Base-by-base conservation (phyloP, 768 basidiomycete genomes). In the Rhizopogon salebrosus region DNA sequence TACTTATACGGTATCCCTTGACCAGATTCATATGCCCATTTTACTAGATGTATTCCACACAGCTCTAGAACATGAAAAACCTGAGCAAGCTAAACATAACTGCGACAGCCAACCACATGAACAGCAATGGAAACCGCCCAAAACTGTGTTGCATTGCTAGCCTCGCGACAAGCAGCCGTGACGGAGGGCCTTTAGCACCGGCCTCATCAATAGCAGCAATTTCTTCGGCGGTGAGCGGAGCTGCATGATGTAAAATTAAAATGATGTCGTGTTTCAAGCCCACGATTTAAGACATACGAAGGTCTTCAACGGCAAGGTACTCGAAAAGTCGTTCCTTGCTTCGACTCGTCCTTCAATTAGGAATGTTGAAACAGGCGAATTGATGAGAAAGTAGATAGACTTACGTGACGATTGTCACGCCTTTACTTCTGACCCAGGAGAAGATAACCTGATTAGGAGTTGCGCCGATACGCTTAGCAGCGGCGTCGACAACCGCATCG, bases 341-440 rank as follows among this genome's bases (percentile, higher is more conserved):
- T 1, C 78, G 78, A 51, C 80, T 84, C 14, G 85, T 88, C 6
- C 84, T 85, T 35, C 26, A 37, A 43, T 26, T 16, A 20, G 7
- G n/a, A 10, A 37, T 38, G 31, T 38, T 51, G 63, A 35, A 34
- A 51, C 6, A 11, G 13, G 45, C 14, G 16, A 9, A 23, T 20
- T n/a, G 18, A 11, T 10, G 6, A 10, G 4, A 40, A 29, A 14
- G 14, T 22, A 18, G 29, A 38, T 9, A n/a, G 41, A 39, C 49
- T 22, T 62, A 83, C 83, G 86, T 89, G 54, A 88, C 83, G 46
- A 87, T 78, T 6, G 82, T 79, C 2, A 74, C 79, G 27, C 82
- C 82, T 62, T 91, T 90, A 27, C 77, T 75, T 59, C 74, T 77
- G 2, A 81, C 81, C 88, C 89, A 91, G 1, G 77, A 68, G 48